Evolutionary conservation across 2,329 filamentous ascomycete genomes (phyloP).

Genomic region (Aspergillus alliaceus): DNA sequence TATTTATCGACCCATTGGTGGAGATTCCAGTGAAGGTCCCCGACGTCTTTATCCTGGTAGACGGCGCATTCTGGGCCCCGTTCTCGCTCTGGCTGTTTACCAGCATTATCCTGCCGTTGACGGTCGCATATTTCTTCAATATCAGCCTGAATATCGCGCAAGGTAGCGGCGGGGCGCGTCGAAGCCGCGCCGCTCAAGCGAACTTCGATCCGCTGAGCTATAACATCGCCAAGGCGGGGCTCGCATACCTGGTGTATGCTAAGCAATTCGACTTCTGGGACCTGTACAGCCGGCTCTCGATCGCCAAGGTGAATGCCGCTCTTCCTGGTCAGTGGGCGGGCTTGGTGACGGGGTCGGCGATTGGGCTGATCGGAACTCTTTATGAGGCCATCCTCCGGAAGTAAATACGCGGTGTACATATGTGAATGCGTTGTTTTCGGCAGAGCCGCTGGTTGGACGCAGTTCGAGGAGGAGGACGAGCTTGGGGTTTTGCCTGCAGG

Average conservation of each 20-base stretch:
- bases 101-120: conserved; percentile 66
- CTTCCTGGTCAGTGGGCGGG: conserved; percentile 41
- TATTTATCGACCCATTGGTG: conserved; percentile 57
- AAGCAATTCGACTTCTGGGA: conserved; percentile 44
- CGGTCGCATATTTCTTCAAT: conserved; percentile 88
- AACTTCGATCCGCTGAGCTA: conserved; percentile 82
- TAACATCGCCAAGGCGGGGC: conserved; percentile 81
- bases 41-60: conserved; percentile 77
- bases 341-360: conserved; percentile 42
- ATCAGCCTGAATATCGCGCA: conserved; percentile 58
- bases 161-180: conserved; percentile 25
- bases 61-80: conserved; percentile 79
- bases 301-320: conserved; percentile 38
- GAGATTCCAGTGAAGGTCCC: conserved; percentile 68
- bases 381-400: conserved; percentile 50
- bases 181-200: conserved; percentile 21
- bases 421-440: neutral
- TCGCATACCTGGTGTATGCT: conserved; percentile 78
- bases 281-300: conserved; percentile 35
- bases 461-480: neutral
- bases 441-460: neutral
- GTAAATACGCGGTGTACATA: conserved; percentile 17
- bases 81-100: conserved; percentile 75
- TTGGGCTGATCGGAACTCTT: conserved; percentile 43
- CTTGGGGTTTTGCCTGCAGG: neutral